Evolutionary conservation across 768 basidiomycete species (phyloP), one percentile per base, ranked within the genome.

Genomic region (Mycena alexandri): DNA sequence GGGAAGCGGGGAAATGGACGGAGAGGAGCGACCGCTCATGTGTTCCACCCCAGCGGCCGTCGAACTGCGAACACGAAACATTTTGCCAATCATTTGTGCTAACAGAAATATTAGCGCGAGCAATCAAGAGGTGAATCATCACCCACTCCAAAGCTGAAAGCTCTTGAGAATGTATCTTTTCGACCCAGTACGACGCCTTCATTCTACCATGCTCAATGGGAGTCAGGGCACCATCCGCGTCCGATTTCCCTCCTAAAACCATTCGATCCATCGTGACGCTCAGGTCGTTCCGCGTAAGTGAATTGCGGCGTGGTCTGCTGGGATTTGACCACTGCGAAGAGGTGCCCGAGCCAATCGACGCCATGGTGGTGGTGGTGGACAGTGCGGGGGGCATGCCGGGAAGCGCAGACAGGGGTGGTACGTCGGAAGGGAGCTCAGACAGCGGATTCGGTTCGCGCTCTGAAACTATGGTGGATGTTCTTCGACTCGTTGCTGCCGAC

Each of bases 121-220:
- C 16, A 65, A 57, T 33, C 36, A 41, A 38, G 63, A 55, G 65
- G 53, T 58, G 29, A 11, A 70, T 44, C 50, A 29, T 33, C 16
- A 67, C 87, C 80, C 74, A 93, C 93, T 87, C 85, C 48, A 73
- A 73, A 52, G 78, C 75, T 0, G 82, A 70, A 19, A 89, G 80
- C n/a, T 85, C 79, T 59, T 85, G 83, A 16, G 84, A 81, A 59
- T 82, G 76, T 17, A 94, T 69, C 56, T 79, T 83, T 70, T 93
- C 88, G 78, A 90, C 86, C 93, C 93, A 94, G 73, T 88, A 91
- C 0, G 88, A 82, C 2, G 91, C 86, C 58, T 87, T 88, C 88
- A 93, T 90, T 65, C 89, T 83, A 7, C 86, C 87, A 72, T 90
- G 84, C 63, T 90, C 88, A 21, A 83, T 80, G 0, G 85, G 80